Evolutionary conservation across 73 alveolate species (phyloP), one percentile per base, ranked within the genome.

Genomic region (Stentor roeselii): DNA sequence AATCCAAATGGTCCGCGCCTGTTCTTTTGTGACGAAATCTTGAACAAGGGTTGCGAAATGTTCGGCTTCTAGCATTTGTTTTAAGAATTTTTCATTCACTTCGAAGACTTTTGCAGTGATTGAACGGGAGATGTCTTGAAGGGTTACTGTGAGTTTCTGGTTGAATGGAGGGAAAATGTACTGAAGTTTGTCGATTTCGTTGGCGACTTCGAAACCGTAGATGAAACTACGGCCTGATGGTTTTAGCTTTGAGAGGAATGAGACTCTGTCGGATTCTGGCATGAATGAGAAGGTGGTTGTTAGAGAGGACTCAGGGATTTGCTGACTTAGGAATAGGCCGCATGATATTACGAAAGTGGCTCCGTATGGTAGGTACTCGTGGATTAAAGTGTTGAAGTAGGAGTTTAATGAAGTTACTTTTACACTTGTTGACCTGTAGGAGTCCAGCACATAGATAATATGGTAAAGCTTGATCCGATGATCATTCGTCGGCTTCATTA

Each of bases 331-430:
- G 0, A 1, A 11, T 36, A 67, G 11, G 1, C 42, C 37, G 0
- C 14, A 11, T 21, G 21, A 21, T n/a, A n/a, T 67, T 11, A 32
- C 37, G 27, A 21, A 67, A 67, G n/a, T 21, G 0, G 41, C 50
- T 34, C 80, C 80, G 11, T 21, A 67, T 30, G 80, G 80, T 1
- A 67, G 21, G 34, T 67, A 11, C 50, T 67, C 80, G 34, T 67
- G n/a, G 34, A 67, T 36, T 50, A 50, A 67, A 2, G 27, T 67
- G 34, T 67, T 21, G 34, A 30, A 67, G 41, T 27, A 67, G 11
- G 41, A n/a, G 21, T 34, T 67, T 15, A 67, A 67, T 27, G n/a
- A 1, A 21, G 37, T 67, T 30, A 21, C 50, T 67, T 27, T 11
- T 30, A 40, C 50, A 21, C 37, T 40, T 0, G 41, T 21, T 67